These are phyloP conservation scores for Trichosanthes truncata DNA, from an alignment of 306 rosid genomes.

Conservation along the genomic window DNA sequence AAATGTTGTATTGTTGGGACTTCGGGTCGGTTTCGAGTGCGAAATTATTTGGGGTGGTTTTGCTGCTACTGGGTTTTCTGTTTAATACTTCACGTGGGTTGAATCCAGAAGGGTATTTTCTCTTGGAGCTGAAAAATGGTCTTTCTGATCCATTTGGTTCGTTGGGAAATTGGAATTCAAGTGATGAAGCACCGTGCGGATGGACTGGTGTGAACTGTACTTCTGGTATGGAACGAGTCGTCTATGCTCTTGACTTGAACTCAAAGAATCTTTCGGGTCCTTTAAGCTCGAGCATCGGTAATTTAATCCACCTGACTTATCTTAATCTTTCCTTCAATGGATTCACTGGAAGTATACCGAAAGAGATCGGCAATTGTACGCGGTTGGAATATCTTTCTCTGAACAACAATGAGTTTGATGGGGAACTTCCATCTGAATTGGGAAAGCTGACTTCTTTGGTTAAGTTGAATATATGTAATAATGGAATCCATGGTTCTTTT, in stretches of 20 bases:
- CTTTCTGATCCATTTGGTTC: conserved; percentile 27
- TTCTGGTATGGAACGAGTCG: conserved; percentile 29
- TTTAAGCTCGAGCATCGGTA: conserved; percentile 43
- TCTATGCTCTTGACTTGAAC: conserved; percentile 45
- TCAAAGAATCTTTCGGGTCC: conserved; percentile 62
- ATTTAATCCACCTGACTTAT: conserved; percentile 37
- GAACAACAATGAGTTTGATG: conserved; percentile 61
- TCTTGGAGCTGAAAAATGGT: conserved; percentile 51
- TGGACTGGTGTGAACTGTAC: conserved; percentile 78
- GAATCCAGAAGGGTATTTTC: conserved; percentile 63
- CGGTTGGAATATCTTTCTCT: conserved; percentile 55
- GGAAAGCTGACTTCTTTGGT: conserved; percentile 64
- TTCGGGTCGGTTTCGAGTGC: conserved; percentile 21
- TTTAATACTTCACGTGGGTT: conserved; percentile 49
- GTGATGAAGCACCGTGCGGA: conserved; percentile 64
- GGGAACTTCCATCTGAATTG: conserved; percentile 67
- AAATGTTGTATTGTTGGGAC: conserved; percentile 37
- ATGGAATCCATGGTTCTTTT: conserved; percentile 50
- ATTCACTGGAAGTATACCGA: conserved; percentile 51
- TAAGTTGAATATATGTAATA: conserved; percentile 67
- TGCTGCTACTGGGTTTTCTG: conserved; percentile 29
- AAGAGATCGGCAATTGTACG: conserved; percentile 57
- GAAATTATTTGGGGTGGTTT: conserved; percentile 25
- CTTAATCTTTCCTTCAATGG: conserved; percentile 52
- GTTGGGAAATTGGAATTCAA: conserved; percentile 47